Percentiles rank a stretch among this genome's conserved stretches.
These are phyloP conservation scores for Hypericum perforatum DNA, from an alignment of 345 rosid genomes.

Conservation along the genomic window DNA sequence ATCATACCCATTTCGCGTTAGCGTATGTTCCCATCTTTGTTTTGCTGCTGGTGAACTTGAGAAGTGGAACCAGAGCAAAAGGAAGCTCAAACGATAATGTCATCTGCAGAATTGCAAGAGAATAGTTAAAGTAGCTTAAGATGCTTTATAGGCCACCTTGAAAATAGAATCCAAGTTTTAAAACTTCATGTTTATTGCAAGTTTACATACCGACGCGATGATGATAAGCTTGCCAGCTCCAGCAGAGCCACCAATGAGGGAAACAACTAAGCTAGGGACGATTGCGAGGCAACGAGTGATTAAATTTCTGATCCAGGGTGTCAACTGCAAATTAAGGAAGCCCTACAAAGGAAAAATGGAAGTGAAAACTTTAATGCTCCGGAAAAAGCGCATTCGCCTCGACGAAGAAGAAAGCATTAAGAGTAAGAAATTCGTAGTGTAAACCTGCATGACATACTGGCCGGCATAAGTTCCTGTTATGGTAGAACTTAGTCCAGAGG, in stretches of 20 bases:
- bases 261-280: slow-evolving; percentile 83
- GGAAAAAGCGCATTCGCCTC: no score
- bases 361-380: neutral
- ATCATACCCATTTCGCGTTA: slow-evolving; percentile 49
- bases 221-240: slow-evolving; percentile 88
- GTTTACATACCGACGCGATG: slow-evolving; percentile 63
- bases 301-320: slow-evolving; percentile 77
- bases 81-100: slow-evolving; percentile 93
- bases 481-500: slow-evolving; percentile 95
- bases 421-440: neutral
- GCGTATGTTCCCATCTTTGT: slow-evolving; percentile 70
- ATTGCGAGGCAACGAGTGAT: slow-evolving; percentile 85
- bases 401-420: neutral
- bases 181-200: no score
- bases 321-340: slow-evolving; percentile 65
- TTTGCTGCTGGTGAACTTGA: slow-evolving; percentile 86
- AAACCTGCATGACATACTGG: slow-evolving; percentile 94
- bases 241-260: slow-evolving; percentile 79
- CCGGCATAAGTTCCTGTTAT: slow-evolving; percentile 98
- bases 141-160: neutral
- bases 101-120: slow-evolving; percentile 44
- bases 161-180: no score
- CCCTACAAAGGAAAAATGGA: slow-evolving; percentile 32
- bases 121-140: neutral
- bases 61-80: slow-evolving; percentile 82